Evolutionary conservation across 495 filamentous ascomycete genomes (phyloP), one percentile per base, ranked within the genome.

Genomic region (Talaromyces proteolyticus): DNA sequence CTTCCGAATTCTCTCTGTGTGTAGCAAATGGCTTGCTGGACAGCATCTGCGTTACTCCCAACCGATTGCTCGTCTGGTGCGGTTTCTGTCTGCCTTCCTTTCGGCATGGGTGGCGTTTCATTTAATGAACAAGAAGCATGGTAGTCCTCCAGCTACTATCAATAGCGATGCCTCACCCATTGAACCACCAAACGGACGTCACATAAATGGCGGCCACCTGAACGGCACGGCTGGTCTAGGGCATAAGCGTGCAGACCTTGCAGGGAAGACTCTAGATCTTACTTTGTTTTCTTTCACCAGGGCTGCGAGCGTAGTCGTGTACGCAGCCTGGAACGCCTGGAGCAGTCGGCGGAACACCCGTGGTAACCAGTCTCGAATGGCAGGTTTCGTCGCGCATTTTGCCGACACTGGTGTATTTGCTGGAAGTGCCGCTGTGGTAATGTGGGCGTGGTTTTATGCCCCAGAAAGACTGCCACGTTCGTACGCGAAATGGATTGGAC

Each of bases 391-490:
- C 26, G 75, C 80, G 6, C 67, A 63, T 16, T 58, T 83, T 36
- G 69, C 80, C 22, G 87, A 91, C 59, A 78, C 88, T n/a, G 67
- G 76, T 8, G 60, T 92, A 4, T 96, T 96, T 61, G 81, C 88
- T 17, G 57, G 77, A 47, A 91, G 86, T 54, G 80, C 81, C 41
- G 86, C 81, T n/a, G 66, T 89, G 3, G 83, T 96, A 43, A 96
- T 95, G 89, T 91, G 88, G 85, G 78, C 87, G 17, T 95, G 87
- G 87, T 84, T 95, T 57, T 95, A 92, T 70, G 55, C 61, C 3
- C 88, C 88, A 0, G 69, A 77, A 36, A 75, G 80, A 43, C 69
- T 95, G 4, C 89, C 89, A 10, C 76, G 64, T 26, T 75, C 85
- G 21, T 96, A 96, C 67, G 87, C 82, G 52, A 86, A 86, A 64